phyloP scores from a whole-genome alignment of 306 rosid species.

The Cucumis cinereus region DNA sequence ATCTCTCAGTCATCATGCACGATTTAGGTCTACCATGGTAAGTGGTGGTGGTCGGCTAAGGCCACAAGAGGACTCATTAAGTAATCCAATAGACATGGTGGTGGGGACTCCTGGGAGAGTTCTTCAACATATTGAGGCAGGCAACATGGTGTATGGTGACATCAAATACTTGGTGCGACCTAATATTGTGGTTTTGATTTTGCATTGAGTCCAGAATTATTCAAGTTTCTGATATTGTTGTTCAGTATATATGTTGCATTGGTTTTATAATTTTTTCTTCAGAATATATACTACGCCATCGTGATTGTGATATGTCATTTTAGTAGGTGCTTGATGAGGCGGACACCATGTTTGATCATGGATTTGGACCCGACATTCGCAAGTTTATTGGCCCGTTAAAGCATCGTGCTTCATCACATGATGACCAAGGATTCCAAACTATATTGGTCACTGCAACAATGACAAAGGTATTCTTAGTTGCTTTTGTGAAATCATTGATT shows the following conservation, averaged over 20 bases:
- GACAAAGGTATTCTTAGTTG: slow-evolving; percentile 50
- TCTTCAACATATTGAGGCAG: slow-evolving; percentile 92
- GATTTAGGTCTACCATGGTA: slow-evolving; percentile 81
- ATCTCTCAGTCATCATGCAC: slow-evolving; percentile 80
- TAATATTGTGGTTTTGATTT: not conserved
- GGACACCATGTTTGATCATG: slow-evolving; percentile 96
- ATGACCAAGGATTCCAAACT: slow-evolving; percentile 71
- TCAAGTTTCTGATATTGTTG: not conserved
- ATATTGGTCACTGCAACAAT: slow-evolving; percentile 89
- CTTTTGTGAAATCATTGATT: slow-evolving; percentile 6
- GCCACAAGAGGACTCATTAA: slow-evolving; percentile 86
- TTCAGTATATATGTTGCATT: not conserved
- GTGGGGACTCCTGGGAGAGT: slow-evolving; percentile 95
- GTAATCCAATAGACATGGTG: slow-evolving; percentile 73
- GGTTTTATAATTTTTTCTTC: not conserved
- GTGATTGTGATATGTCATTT: slow-evolving; percentile 10
- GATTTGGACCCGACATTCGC: slow-evolving; percentile 93
- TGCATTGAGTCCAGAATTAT: not conserved
- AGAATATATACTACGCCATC: not conserved
- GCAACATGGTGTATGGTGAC: slow-evolving; percentile 86
- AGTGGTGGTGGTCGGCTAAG: slow-evolving; percentile 89
- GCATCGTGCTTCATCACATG: slow-evolving; percentile 50
- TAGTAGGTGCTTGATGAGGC: slow-evolving; percentile 93
- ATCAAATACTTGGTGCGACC: slow-evolving; percentile 68
- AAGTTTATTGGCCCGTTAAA: slow-evolving; percentile 73